Conservation (phyloP, 2,329 filamentous ascomycete species). For the Allantophomopsis cytisporea region DNA sequence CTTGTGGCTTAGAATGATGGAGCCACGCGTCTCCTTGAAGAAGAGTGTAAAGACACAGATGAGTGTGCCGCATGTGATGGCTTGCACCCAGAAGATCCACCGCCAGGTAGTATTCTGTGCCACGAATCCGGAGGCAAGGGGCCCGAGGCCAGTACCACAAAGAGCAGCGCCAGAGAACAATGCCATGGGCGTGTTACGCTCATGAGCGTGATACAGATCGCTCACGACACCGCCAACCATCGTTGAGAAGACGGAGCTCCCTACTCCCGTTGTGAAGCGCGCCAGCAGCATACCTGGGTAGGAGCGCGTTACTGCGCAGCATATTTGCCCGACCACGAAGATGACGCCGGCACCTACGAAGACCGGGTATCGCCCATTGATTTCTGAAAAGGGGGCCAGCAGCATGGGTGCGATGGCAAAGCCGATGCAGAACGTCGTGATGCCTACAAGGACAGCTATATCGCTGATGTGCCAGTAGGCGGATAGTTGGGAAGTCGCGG, state of each 20-base stretch:
- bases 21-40: conserved; percentile 73
- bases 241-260: conserved; percentile 67
- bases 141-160: conserved; percentile 67
- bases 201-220: conserved; percentile 67
- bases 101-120: conserved; percentile 57
- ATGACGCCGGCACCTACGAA: conserved; percentile 62
- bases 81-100: conserved; percentile 84
- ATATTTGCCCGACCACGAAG: conserved; percentile 57
- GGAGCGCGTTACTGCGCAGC: conserved; percentile 56
- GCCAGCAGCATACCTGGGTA: conserved; percentile 63
- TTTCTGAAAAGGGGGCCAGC: conserved; percentile 76
- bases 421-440: conserved; percentile 70
- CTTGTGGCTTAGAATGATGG: conserved; percentile 65
- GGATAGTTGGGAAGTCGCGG: conserved; percentile 51
- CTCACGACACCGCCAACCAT: conserved; percentile 89
- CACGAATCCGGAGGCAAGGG: conserved; percentile 58
- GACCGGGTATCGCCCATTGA: conserved; percentile 75
- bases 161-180: conserved; percentile 72
- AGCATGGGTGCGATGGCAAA: conserved; percentile 81
- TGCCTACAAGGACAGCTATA: conserved; percentile 57
- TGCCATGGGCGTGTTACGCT: conserved; percentile 82
- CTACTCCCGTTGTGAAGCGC: conserved; percentile 66
- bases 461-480: conserved; percentile 49
- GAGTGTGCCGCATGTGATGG: conserved; percentile 51
- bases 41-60: conserved; percentile 51